Percentiles rank a stretch among this genome's conserved stretches.
These are phyloP conservation scores for Lindgomyces ingoldianus DNA, from an alignment of 495 filamentous ascomycete genomes.

Conservation along the genomic window DNA sequence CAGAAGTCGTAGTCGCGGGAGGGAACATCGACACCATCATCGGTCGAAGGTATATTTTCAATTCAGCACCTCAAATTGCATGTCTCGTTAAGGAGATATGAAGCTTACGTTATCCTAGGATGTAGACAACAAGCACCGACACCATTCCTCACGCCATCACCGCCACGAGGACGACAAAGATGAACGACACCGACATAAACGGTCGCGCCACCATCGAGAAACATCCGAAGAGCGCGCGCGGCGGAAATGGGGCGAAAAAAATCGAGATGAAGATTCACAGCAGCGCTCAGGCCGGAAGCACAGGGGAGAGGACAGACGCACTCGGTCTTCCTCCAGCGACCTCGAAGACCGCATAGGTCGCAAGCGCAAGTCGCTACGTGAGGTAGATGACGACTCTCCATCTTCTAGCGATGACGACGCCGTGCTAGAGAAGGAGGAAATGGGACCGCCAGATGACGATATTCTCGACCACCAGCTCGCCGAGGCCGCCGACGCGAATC, in stretches of 20 bases:
- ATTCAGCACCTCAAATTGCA: too few species aligned
- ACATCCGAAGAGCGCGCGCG: conserved; percentile 32
- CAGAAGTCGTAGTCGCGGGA: conserved; percentile 36
- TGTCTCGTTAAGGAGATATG: too few species aligned
- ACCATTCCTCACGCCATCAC: conserved; percentile 51
- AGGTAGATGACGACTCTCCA: conserved; percentile 37
- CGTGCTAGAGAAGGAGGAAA: conserved; percentile 17
- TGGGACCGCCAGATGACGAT: conserved; percentile 46
- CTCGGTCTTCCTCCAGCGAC: conserved; percentile 26
- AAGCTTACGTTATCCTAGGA: too few species aligned
- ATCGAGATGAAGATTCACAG: conserved; percentile 43
- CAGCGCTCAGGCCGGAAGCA: conserved; percentile 24
- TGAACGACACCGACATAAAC: conserved; percentile 56
- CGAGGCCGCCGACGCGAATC: conserved; percentile 27
- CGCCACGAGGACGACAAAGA: conserved; percentile 46
- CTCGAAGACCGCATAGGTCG: conserved; percentile 25
- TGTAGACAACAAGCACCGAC: conserved; percentile 38
- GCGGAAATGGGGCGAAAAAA: conserved; percentile 46
- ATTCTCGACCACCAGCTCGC: conserved; percentile 40
- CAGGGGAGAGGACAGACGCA: conserved; percentile 32
- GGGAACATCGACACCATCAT: conserved; percentile 30
- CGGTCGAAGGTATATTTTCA: conserved; percentile 29
- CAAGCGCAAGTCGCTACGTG: conserved; percentile 17
- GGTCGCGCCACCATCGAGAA: conserved; percentile 53
- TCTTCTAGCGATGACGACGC: conserved; percentile 1